Evolutionary conservation across 2,329 filamentous ascomycete genomes (phyloP).

Genomic region (Aspergillus neoniger): DNA sequence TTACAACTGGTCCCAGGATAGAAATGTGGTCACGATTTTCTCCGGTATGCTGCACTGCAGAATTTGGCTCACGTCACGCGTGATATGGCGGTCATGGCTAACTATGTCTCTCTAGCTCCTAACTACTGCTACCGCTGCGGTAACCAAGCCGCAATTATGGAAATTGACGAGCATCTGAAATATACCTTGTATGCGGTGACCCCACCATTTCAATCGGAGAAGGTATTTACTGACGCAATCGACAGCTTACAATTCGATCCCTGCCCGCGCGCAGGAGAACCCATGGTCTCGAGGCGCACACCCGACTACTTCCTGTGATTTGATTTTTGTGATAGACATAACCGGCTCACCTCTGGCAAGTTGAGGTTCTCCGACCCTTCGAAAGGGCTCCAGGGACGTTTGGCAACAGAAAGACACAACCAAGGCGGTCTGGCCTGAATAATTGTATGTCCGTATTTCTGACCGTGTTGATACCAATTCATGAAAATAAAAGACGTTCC

Average conservation of each 20-base stretch:
- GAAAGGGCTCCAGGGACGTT: constrained; percentile 32
- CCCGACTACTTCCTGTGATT: constrained; percentile 95
- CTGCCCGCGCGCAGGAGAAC: constrained; percentile 93
- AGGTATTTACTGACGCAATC: constrained; percentile 5
- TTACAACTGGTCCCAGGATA: constrained; percentile 98
- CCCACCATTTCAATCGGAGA: constrained; percentile 7
- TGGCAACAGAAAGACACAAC: constrained; percentile 29
- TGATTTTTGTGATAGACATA: constrained; percentile 36
- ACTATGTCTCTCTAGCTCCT: constrained; percentile 56
- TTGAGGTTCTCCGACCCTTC: constrained; percentile 25
- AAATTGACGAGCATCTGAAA: constrained; percentile 98
- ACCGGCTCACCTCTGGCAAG: constrained; percentile 25
- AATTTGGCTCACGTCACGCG: not conserved
- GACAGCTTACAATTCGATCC: constrained; percentile 96
- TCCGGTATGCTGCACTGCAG: constrained; percentile 63
- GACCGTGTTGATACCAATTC: constrained; percentile 43
- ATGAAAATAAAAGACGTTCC: constrained; percentile 43
- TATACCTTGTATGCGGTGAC: constrained; percentile 85
- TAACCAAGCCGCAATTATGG: constrained; percentile 99
- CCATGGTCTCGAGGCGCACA: constrained; percentile 96
- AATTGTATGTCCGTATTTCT: constrained; percentile 40
- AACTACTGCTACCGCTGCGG: constrained; percentile 99
- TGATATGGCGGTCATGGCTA: constrained; percentile 21
- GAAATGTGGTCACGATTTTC: constrained; percentile 98
- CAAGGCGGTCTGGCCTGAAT: constrained; percentile 29